Conservation (phyloP, 768 basidiomycete genomes). For the Sporobolomyces pararoseus region DNA sequence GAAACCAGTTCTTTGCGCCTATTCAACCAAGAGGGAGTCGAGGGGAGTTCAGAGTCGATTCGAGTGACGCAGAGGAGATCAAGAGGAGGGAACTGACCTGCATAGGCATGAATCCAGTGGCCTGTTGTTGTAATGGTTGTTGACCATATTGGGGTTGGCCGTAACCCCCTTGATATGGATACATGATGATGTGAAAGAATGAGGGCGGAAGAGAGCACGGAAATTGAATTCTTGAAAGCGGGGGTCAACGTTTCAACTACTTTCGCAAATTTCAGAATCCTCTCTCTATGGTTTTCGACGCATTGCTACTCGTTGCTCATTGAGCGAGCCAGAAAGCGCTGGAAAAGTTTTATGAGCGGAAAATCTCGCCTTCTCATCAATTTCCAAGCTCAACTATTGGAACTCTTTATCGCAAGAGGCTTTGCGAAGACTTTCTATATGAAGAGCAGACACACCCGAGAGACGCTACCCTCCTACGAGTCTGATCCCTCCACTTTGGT, state of each 20-base stretch:
- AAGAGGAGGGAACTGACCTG: slow-evolving; percentile 6
- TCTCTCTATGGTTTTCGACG: too few species aligned
- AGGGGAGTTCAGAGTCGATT: background rate
- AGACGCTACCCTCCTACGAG: background rate
- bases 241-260: too few species aligned
- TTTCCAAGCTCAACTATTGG: too few species aligned
- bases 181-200: slow-evolving; percentile 17
- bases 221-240: background rate
- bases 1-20: slow-evolving; percentile 48
- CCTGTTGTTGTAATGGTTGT: slow-evolving; percentile 12
- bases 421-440: too few species aligned
- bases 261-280: too few species aligned
- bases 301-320: too few species aligned
- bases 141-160: slow-evolving; percentile 28
- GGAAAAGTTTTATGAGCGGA: too few species aligned
- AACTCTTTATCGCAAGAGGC: too few species aligned
- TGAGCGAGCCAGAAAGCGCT: too few species aligned
- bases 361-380: too few species aligned
- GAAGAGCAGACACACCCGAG: too few species aligned
- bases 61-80: slow-evolving; percentile 4
- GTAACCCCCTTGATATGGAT: slow-evolving; percentile 36
- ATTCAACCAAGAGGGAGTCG: slow-evolving; percentile 41
- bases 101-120: slow-evolving; percentile 16
- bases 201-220: background rate
- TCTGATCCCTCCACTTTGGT: background rate